These are phyloP conservation scores for Tolypocladium ovalisporum DNA, from an alignment of 2,329 filamentous ascomycete species.

Conservation along the genomic window DNA sequence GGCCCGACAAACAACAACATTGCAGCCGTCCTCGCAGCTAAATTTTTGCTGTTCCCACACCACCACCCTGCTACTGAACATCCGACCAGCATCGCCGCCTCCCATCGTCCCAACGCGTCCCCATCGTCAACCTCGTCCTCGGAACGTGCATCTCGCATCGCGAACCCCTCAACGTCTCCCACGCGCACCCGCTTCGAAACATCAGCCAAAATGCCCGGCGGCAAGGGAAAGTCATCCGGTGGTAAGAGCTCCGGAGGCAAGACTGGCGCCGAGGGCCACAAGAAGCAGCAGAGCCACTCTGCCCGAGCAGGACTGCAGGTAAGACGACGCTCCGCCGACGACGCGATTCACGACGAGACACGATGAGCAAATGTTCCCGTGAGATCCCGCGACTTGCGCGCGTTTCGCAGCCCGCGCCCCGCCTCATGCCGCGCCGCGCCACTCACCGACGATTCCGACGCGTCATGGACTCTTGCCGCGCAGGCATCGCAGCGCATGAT, in stretches of 20 bases:
- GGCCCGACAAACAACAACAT: conserved; percentile 5
- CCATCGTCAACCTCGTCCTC: conserved; percentile 1
- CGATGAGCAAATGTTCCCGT: background rate
- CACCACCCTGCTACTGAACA: conserved; percentile 1
- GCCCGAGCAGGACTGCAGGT: conserved; percentile 93
- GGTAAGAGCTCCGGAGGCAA: conserved; percentile 83
- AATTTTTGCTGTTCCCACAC: conserved; percentile 10
- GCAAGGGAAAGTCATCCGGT: conserved; percentile 87
- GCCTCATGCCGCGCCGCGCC: background rate
- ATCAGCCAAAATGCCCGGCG: conserved; percentile 52
- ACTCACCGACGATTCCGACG: conserved; percentile 1
- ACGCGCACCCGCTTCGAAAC: background rate
- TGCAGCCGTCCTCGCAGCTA: conserved; percentile 6
- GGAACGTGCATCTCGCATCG: background rate
- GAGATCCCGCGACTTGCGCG: conserved; percentile 10
- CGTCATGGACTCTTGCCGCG: conserved; percentile 6
- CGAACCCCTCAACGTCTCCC: background rate
- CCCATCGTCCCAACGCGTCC: background rate
- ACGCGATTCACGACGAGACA: background rate
- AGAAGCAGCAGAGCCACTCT: conserved; percentile 92
- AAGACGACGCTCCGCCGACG: conserved; percentile 19
- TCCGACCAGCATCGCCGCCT: conserved; percentile 3
- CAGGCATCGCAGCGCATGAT: background rate
- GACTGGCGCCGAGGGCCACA: conserved; percentile 52
- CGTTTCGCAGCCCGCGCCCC: conserved; percentile 3